A percentile compares a stretch with the other conserved stretches of the same genome.
These are phyloP conservation scores for Candida nitratophila DNA, from an alignment of 805 yeast species.

Conservation along the genomic window DNA sequence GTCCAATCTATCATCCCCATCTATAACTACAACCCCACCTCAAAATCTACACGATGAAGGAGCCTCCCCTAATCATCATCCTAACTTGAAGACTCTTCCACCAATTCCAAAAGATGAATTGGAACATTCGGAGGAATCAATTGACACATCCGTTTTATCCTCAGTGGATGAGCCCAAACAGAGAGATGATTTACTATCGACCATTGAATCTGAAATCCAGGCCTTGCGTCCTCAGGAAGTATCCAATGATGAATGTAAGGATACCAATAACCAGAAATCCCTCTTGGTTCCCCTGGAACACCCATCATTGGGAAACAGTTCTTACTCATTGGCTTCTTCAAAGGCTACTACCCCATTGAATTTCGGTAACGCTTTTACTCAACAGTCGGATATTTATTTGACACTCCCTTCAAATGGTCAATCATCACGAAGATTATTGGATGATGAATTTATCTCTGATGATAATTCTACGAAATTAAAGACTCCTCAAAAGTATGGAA, in stretches of 20 bases:
- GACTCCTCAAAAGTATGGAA: neutral
- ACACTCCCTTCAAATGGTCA: neutral
- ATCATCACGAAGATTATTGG: no score
- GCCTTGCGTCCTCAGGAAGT: neutral
- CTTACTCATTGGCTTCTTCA: neutral
- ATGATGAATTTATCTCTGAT: no score
- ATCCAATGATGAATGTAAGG: neutral
- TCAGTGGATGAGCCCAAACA: no score
- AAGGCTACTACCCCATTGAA: neutral
- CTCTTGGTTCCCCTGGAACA: neutral
- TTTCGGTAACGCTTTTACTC: neutral
- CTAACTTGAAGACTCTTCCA: neutral
- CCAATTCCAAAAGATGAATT: neutral
- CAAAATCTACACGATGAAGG: neutral
- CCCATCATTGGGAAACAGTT: neutral
- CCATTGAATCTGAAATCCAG: neutral
- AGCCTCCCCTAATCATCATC: neutral
- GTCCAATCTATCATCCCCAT: neutral
- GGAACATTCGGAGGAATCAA: no score
- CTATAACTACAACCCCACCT: neutral
- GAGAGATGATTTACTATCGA: neutral
- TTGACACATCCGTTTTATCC: no score
- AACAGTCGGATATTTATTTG: neutral
- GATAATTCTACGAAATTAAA: neutral
- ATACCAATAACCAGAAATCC: neutral